Evolutionary conservation across 352 stramenopile genomes (phyloP).

Genomic region (Phytophthora crassamura): DNA sequence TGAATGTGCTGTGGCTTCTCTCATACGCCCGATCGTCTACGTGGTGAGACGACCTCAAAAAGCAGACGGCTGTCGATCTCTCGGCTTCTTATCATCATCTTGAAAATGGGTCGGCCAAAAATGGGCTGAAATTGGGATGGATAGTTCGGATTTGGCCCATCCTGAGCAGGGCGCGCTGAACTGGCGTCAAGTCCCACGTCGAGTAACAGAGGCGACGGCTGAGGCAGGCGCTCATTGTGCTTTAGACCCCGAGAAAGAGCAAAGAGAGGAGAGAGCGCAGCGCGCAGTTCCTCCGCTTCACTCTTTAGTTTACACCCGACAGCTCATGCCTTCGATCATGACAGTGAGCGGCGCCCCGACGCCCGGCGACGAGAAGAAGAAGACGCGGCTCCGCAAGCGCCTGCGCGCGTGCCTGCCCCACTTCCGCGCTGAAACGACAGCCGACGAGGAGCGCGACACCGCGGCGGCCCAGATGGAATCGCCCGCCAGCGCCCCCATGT

Average conservation of each 20-base stretch:
- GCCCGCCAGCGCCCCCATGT: constrained; percentile 1
- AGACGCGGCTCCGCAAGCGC: constrained; percentile 34
- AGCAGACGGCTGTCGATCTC: too few species aligned
- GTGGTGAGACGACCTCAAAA: too few species aligned
- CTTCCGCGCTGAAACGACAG: constrained; percentile 24
- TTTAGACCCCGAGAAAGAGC: constrained; percentile 8
- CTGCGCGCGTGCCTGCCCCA: constrained; percentile 36
- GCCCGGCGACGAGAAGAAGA: constrained; percentile 9
- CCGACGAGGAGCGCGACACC: constrained; percentile 4
- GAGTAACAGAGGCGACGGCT: constrained; percentile 27
- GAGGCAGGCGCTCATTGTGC: constrained; percentile 35
- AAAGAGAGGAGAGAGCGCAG: background rate
- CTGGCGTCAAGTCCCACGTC: constrained; percentile 12
- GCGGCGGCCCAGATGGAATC: constrained; percentile 12
- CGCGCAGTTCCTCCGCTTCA: background rate
- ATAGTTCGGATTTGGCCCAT: constrained; percentile 25
- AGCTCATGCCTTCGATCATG: constrained; percentile 32
- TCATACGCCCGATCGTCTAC: too few species aligned
- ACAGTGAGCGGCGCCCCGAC: constrained; percentile 17
- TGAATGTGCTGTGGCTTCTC: too few species aligned
- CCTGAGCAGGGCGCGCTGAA: constrained; percentile 37
- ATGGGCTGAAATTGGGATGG: constrained; percentile 3
- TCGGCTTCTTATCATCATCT: too few species aligned
- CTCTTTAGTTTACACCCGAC: constrained; percentile 15
- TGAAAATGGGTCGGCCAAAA: background rate